Evolutionary conservation across 2,329 filamentous ascomycete genomes (phyloP), one percentile per base, ranked within the genome.

Genomic region (Ascomycota sp.): DNA sequence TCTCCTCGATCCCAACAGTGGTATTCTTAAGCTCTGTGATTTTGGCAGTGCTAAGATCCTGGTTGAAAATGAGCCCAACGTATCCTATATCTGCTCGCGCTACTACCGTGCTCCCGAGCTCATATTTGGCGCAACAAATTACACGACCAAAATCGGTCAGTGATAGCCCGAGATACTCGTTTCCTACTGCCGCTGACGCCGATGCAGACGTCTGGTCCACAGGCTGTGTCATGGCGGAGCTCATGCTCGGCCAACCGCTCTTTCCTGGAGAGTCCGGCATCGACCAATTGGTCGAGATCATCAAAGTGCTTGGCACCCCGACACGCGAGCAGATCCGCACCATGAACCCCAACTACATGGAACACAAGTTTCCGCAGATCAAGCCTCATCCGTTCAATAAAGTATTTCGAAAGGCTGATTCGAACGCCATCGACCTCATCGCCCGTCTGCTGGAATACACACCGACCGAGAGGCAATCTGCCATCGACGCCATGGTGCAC

Each of bases 321-420:
- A 95, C 89, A 23, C 71, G 89, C 39, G 89, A 98, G 53, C 89
- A 98, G 56, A 98, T 98, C 47, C 80, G 89, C 43, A 98, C 89
- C 40, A 98, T 98, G 89, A 98, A 98, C 57, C 89, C 89, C 35
- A 98, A 98, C 57, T 98, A 98, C 58, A 98, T 98, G 89, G 89
- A 98, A 61, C 89, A 98, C 63, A 95, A 95, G 62, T 98, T 98
- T 57, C 89, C 89, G 28, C 89, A 98, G 56, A 98, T 98, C 63
- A 98, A 98, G 64, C 89, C 89, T 34, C 89, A 98, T 49, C 89
- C 89, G 20, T 98, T 98, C 65, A 91, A 79, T 61, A 95, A 95
- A 69, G 89, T 98, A 32, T 95, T 98, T 69, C 76, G 89, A 43
- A 94, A 91, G 68, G 89, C 89, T 33, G 82, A 93, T 41, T 67